These are phyloP conservation scores for Pezicula rhizophila DNA, from an alignment of 2,329 filamentous ascomycete genomes.

Conservation along the genomic window DNA sequence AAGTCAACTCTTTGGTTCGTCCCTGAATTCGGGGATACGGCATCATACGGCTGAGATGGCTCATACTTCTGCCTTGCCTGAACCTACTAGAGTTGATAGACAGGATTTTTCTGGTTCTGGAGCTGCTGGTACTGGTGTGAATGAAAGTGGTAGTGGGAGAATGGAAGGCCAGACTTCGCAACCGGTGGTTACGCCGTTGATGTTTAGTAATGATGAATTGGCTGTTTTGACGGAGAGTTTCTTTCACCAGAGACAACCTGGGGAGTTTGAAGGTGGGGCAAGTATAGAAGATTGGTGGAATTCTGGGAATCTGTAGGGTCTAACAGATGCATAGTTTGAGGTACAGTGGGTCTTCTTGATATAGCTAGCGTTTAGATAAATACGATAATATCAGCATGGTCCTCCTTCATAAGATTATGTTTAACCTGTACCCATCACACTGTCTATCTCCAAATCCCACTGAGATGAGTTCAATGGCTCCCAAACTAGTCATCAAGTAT, in stretches of 20 bases:
- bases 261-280: constrained; percentile 1
- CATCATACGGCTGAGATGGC: constrained; percentile 31
- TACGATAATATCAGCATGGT: no score
- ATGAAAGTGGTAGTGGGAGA: constrained; percentile 8
- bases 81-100: constrained; percentile 33
- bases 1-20: constrained; percentile 35
- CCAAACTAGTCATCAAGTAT: no score
- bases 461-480: no score
- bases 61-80: constrained; percentile 36
- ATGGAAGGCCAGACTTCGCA: background rate
- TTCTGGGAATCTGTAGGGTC: constrained; percentile 9
- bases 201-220: constrained; percentile 33
- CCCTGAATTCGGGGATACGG: constrained; percentile 27
- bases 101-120: constrained; percentile 16
- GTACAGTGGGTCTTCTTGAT: no score
- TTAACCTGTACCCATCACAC: no score
- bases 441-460: no score
- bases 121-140: constrained; percentile 18
- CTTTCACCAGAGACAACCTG: constrained; percentile 34
- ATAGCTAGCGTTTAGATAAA: no score
- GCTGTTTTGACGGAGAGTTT: constrained; percentile 42
- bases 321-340: no score
- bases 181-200: constrained; percentile 7
- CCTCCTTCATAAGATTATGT: no score
- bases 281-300: constrained; percentile 22